Evolutionary conservation across 768 basidiomycete genomes (phyloP), one percentile per base, ranked within the genome.

Genomic region (Termitomyces eurrhizus): DNA sequence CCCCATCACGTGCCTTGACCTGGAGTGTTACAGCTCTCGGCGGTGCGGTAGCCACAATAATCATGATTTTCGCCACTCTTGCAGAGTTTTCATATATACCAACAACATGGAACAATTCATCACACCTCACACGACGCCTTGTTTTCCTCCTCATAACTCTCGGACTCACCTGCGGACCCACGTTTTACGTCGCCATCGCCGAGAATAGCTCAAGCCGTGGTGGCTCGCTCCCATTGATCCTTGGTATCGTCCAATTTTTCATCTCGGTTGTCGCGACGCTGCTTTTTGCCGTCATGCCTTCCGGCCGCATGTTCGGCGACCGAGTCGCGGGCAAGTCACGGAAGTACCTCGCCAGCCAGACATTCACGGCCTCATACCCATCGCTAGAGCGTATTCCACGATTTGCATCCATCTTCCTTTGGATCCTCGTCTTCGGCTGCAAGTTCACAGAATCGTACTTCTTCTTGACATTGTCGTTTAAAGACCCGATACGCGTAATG

Each of bases 241-340:
- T 98, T 67, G 93, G 93, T 65, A 93, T 98, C 66, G 92, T 96
- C 8, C 96, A 99, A 68, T 98, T 98, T 78, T 93, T 88, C 78
- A 92, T 98, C 60, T 92, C 95, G 29, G 88, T 93, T 53, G 75
- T 87, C 57, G 92, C 90, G 8, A 93, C 93, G 1, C 77, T 95
- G 56, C 80, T 95, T 8, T 98, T 98, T 72, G 85, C 92, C 29
- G 81, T 93, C 69, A 85, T 99, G 75, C 97, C 97, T 0, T 97
- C 95, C 1, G 97, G 95, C 0, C 87, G 96, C 21, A 98, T 98
- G 94, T 99, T 99, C 69, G 97, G 97, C 36, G 97, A 99, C 72
- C 86, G 96, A 57, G 97, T 99, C 0, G 93, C 90, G 0, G 91
- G 96, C 54, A 98, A 96, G 77, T 89, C 88, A 14, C 81, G 97